These are phyloP conservation scores for Boletus sp. DNA, from an alignment of 768 basidiomycete species.

Conservation along the genomic window DNA sequence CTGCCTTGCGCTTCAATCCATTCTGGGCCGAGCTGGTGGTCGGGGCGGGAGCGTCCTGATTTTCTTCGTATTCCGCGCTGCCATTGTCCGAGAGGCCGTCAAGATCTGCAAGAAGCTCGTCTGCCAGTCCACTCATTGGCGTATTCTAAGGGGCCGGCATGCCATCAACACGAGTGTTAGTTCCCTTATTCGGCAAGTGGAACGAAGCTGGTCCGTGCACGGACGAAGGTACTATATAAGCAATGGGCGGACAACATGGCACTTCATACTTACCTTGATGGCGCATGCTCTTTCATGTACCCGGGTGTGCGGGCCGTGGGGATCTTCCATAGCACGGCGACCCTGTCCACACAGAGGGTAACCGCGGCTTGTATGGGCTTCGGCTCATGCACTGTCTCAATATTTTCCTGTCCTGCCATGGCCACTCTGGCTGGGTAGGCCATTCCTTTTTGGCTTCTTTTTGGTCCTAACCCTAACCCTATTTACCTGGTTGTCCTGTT, in stretches of 20 bases:
- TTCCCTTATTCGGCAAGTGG: slow-evolving; percentile 11
- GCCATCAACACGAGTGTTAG: neutral
- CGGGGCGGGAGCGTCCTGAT: slow-evolving; percentile 24
- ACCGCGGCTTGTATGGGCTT: slow-evolving; percentile 49
- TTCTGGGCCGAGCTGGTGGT: slow-evolving; percentile 22
- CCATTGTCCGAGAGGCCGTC: slow-evolving; percentile 77
- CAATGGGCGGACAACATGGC: accelerated
- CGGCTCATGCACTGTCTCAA: slow-evolving; percentile 74
- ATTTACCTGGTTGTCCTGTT: slow-evolving; percentile 8
- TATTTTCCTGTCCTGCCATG: slow-evolving; percentile 70
- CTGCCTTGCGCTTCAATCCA: slow-evolving; percentile 64
- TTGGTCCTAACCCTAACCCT: slow-evolving; percentile 31
- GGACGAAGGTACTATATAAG: slow-evolving; percentile 4
- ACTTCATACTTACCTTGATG: slow-evolving; percentile 64
- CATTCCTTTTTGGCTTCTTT: slow-evolving; percentile 17
- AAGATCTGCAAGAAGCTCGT: slow-evolving; percentile 90
- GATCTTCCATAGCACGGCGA: slow-evolving; percentile 52
- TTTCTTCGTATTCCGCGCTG: slow-evolving; percentile 48
- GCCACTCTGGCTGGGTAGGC: slow-evolving; percentile 45
- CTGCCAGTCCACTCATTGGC: slow-evolving; percentile 76
- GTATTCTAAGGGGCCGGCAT: neutral
- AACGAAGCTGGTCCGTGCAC: slow-evolving; percentile 18
- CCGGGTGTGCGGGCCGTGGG: slow-evolving; percentile 54
- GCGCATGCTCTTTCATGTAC: slow-evolving; percentile 51
- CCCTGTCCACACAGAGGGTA: slow-evolving; percentile 45